phyloP scores from a whole-genome alignment of 108 stramenopile species.

The Pseudonitzschia delicatissima region DNA sequence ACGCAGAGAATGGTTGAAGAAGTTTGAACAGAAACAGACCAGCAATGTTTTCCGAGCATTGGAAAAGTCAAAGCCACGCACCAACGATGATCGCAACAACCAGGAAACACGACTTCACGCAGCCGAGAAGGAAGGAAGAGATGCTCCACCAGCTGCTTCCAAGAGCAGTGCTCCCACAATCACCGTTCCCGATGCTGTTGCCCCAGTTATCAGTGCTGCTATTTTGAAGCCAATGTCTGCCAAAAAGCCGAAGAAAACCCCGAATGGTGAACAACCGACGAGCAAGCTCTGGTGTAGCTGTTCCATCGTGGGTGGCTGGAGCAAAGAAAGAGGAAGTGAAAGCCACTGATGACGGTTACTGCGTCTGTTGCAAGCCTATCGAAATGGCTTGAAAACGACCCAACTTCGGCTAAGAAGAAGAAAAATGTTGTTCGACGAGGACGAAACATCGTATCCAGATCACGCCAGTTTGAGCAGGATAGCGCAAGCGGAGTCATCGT shows the following conservation, averaged over 20 bases:
- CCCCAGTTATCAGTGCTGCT: background rate
- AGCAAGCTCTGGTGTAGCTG: background rate
- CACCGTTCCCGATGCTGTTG: background rate
- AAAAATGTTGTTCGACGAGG: conserved; percentile 60
- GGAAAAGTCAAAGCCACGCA: background rate
- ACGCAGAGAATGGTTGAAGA: conserved; percentile 41
- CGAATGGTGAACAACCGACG: background rate
- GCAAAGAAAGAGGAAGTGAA: conserved; percentile 47
- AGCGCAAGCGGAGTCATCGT: conserved; percentile 37
- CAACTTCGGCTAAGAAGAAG: conserved; percentile 68
- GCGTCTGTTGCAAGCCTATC: conserved; percentile 76
- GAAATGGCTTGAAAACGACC: conserved; percentile 72
- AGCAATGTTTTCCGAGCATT: conserved; percentile 7
- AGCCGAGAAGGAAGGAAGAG: background rate
- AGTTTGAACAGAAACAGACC: conserved; percentile 46
- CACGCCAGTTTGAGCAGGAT: conserved; percentile 67
- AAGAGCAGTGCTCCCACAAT: background rate
- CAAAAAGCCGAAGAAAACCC: background rate
- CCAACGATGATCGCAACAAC: background rate
- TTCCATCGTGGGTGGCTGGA: background rate
- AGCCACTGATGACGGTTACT: conserved; percentile 69
- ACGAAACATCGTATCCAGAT: conserved; percentile 64
- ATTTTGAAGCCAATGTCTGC: background rate
- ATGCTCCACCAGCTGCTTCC: conserved; percentile 2
- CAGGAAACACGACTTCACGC: background rate